A percentile compares a stretch with the other conserved stretches of the same genome.
phyloP scores from a whole-genome alignment of 306 rosid genomes.

The Nissolia schottii region DNA sequence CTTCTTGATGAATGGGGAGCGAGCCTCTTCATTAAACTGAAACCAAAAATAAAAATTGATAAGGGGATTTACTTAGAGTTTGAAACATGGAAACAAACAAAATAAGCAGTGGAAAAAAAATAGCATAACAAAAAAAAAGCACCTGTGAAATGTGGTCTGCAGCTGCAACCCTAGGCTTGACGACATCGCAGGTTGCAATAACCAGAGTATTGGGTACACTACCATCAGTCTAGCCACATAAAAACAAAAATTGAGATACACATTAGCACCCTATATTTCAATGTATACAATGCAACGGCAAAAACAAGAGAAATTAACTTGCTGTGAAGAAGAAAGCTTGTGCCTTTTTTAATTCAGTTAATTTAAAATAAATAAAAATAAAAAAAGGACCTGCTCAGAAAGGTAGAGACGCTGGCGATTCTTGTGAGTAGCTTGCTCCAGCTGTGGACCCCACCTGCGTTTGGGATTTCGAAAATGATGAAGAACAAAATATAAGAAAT shows the following conservation, averaged over 20 bases:
- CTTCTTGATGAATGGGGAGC: slow-evolving; percentile 99
- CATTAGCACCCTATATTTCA: not conserved
- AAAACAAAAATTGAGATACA: not conserved
- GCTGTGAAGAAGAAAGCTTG: no score
- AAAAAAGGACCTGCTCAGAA: slow-evolving; percentile 64
- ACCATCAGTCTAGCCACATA: slow-evolving; percentile 71
- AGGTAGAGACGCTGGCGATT: slow-evolving; percentile 94
- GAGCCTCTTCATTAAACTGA: slow-evolving; percentile 98
- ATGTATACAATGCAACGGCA: not conserved
- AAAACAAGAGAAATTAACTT: not conserved
- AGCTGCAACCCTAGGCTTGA: slow-evolving; percentile 97
- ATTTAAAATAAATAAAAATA: no score
- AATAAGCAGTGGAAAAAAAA: not conserved
- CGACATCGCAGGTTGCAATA: slow-evolving; percentile 95
- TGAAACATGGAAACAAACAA: not conserved
- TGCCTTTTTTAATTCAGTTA: no score
- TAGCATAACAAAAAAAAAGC: not conserved
- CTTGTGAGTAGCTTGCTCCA: slow-evolving; percentile 91
- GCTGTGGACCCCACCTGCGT: slow-evolving; percentile 94
- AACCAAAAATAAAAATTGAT: not conserved
- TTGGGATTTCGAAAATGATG: not conserved
- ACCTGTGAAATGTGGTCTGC: slow-evolving; percentile 99
- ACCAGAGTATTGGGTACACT: slow-evolving; percentile 98
- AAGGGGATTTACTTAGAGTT: not conserved
- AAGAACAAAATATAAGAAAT: not conserved